Evolutionary conservation across 2,329 filamentous ascomycete species (phyloP).

Genomic region (Penicillium brasilianum): DNA sequence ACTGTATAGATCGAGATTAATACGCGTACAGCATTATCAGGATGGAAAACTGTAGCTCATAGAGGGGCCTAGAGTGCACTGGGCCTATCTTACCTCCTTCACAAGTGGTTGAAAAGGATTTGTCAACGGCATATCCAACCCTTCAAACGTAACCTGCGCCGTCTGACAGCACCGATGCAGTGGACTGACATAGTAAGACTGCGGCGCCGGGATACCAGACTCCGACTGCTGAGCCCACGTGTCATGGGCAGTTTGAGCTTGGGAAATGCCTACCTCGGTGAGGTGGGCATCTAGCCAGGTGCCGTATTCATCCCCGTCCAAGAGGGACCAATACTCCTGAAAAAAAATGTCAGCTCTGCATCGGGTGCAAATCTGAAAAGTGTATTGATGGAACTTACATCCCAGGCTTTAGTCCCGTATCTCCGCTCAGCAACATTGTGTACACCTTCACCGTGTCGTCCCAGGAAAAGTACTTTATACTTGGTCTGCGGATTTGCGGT

Average conservation of each 20-base stretch:
- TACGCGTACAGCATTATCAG: not conserved
- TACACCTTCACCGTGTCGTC: slow-evolving; percentile 65
- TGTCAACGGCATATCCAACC: slow-evolving; percentile 51
- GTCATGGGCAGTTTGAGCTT: slow-evolving; percentile 53
- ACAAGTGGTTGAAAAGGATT: slow-evolving; percentile 59
- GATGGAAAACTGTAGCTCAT: not conserved
- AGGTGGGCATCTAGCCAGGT: slow-evolving; percentile 65
- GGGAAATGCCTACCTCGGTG: slow-evolving; percentile 57
- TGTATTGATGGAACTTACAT: slow-evolving; percentile 48
- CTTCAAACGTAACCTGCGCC: slow-evolving; percentile 59
- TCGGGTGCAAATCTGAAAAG: too few relatives aligned
- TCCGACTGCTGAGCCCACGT: slow-evolving; percentile 57
- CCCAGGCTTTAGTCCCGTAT: slow-evolving; percentile 65
- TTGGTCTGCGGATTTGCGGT: slow-evolving; percentile 43
- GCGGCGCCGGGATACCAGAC: slow-evolving; percentile 56
- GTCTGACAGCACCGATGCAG: slow-evolving; percentile 64
- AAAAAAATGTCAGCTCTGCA: not conserved
- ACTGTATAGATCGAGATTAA: slow-evolving; percentile 28
- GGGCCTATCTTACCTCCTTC: slow-evolving; percentile 56
- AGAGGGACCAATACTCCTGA: slow-evolving; percentile 63
- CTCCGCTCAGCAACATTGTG: slow-evolving; percentile 65
- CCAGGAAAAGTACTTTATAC: slow-evolving; percentile 64
- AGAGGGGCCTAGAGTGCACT: not conserved
- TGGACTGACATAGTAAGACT: slow-evolving; percentile 63
- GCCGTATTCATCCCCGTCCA: slow-evolving; percentile 60